Percentiles rank a stretch among this genome's conserved stretches.
phyloP scores from a whole-genome alignment of 345 rosid species.

The Linum usitatissimum region DNA sequence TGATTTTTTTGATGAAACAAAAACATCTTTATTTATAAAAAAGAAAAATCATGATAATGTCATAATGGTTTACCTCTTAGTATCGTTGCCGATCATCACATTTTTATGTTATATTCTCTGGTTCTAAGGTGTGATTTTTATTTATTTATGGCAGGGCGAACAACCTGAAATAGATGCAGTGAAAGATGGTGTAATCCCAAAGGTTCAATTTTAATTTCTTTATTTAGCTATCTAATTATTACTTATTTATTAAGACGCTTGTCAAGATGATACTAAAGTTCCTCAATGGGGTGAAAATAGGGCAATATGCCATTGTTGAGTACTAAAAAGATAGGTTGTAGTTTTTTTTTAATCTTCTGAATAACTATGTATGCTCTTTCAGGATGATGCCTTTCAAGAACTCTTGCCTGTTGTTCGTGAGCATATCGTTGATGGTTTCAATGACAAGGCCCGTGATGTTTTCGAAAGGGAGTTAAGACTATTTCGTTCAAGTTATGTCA shows the following conservation, averaged over 20 bases:
- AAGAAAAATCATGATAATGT: not conserved
- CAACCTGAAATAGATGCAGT: constrained; percentile 47
- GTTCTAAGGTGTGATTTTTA: not conserved
- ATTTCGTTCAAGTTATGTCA: constrained; percentile 89
- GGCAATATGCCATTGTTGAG: too few species aligned
- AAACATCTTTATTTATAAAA: too few species aligned
- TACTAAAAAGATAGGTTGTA: too few species aligned
- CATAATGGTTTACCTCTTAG: constrained; percentile 4
- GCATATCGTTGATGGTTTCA: constrained; percentile 77
- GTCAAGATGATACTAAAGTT: too few species aligned
- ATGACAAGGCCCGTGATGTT: constrained; percentile 59
- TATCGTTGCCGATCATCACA: constrained; percentile 10
- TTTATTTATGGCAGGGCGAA: constrained; percentile 68
- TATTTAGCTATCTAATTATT: too few species aligned
- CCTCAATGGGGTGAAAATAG: too few species aligned
- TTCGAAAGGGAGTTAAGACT: constrained; percentile 85
- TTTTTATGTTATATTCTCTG: constrained; percentile 2
- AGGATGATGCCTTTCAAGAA: constrained; percentile 71
- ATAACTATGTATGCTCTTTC: constrained; percentile 20
- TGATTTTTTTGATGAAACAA: too few species aligned
- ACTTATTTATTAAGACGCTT: too few species aligned
- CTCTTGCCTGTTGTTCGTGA: constrained; percentile 71
- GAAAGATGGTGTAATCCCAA: constrained; percentile 43
- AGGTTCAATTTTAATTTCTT: constrained; percentile 29
- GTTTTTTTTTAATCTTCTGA: too few species aligned